phyloP scores from a whole-genome alignment of 768 basidiomycete species.

The Tricholoma hemisulphureum region DNA sequence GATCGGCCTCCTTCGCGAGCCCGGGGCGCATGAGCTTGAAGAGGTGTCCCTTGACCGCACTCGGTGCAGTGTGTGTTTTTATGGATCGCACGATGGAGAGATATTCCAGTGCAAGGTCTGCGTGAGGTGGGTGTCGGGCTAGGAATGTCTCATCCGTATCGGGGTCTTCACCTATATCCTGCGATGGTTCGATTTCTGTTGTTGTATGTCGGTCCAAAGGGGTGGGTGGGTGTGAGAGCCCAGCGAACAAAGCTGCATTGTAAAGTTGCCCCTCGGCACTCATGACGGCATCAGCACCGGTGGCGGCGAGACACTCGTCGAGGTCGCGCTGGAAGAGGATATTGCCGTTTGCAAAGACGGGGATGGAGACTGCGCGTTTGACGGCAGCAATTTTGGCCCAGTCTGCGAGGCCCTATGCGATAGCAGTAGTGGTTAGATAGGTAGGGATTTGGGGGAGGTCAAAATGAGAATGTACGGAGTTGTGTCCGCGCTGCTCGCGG shows the following conservation, averaged over 20 bases:
- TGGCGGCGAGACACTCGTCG: constrained; percentile 70
- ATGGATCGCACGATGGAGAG: constrained; percentile 71
- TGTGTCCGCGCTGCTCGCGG: constrained; percentile 89
- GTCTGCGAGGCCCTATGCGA: constrained; percentile 73
- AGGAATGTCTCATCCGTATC: constrained; percentile 34
- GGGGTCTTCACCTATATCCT: constrained; percentile 10
- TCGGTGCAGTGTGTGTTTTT: constrained; percentile 65
- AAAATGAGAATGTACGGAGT: constrained; percentile 45
- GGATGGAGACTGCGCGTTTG: constrained; percentile 84
- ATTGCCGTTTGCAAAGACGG: constrained; percentile 97
- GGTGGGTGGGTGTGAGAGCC: constrained; percentile 15
- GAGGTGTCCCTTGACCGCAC: constrained; percentile 87
- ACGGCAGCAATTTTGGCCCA: constrained; percentile 90
- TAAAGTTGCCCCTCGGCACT: constrained; percentile 93
- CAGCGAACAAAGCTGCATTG: constrained; percentile 78
- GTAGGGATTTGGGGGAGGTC: not conserved
- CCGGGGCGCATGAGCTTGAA: constrained; percentile 90
- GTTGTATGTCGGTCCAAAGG: not conserved
- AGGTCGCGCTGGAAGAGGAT: constrained; percentile 87
- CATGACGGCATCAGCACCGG: constrained; percentile 93
- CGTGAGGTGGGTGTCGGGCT: constrained; percentile 53
- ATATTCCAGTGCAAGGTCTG: constrained; percentile 81
- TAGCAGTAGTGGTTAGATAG: not conserved
- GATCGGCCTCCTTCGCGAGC: constrained; percentile 59
- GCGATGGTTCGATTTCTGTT: constrained; percentile 8